Evolutionary conservation across 2,329 filamentous ascomycete species (phyloP), one percentile per base, ranked within the genome.

Genomic region (Pseudogymnoascus sp.): DNA sequence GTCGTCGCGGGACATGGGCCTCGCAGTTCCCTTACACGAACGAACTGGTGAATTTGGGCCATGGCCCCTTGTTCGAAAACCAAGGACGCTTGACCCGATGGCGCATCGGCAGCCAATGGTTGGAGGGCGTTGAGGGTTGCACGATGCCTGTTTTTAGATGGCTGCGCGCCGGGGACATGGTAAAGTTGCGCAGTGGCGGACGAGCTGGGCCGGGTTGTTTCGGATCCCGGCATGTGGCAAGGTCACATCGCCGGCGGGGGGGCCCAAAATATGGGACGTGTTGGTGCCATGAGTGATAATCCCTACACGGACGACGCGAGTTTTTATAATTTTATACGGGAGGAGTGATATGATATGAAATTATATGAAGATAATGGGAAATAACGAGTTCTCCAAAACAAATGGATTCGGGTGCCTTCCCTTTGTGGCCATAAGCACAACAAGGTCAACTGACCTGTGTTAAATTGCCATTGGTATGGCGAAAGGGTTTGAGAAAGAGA

Each of bases 221-320:
- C 60, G 60, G 60, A 61, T 61, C 60, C 60, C 60, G 60, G 60
- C 60, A 61, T 61, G 19, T 43, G 37, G 34, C 34, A n/a, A 61
- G 25, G 60, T 39, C 41, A 57, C 51, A 57, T 57, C 25, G 28
- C 25, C 7, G 25, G 51, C 6, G 31, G 11, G 28, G 28, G 28
- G 23, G 23, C 4, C 23, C 23, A 25, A 23, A 25, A 25, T 25
- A 25, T 25, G 23, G 23, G 23, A 25, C 23, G 6, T 25, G 6
- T 25, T 25, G 23, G 23, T 25, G 23, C 48, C 8, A 16, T 16
- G 25, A 21, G 21, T 11, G 1, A 39, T 10, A 57, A 34, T 57
- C 16, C 51, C 25, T 34, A 57, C 28, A 19, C 6, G 28, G 28
- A 28, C 25, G n/a, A 11, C 25, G 34, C n/a, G n/a, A 57, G 34